Base-by-base conservation (phyloP, 148 eudicot genomes). In the Fagopyrum homotropicum region DNA sequence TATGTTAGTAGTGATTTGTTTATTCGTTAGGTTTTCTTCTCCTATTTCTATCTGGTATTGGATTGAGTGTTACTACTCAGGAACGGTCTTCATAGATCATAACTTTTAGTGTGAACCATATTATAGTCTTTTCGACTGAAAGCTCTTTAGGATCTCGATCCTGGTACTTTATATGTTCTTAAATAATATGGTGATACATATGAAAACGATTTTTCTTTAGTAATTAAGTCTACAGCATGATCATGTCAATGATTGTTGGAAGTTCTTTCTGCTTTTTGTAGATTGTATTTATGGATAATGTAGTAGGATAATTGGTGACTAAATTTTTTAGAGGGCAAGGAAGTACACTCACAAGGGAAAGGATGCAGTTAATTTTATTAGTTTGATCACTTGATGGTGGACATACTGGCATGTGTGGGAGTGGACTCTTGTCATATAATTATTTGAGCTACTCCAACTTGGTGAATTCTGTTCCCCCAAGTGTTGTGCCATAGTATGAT, bases 351-450 rank as follows among this genome's bases (percentile, higher is more conserved):
- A 26, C 66, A 60, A 60, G 5, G 66, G 66, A 61, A 61, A 61
- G 16, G 14, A 63, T 19, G 29, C 2, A 29, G 14, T 30, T 63
- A 0, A 35, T 63, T 30, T 10, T 63, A 60, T 26, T 9, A 11
- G 69, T 63, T 63, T 63, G 69, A 63, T 63, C 35, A 29, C 40
- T 35, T 2, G 40, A 35, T 35, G 40, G 40, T 35, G 40, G 40
- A 15, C 14, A 4, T 63, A 6, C 44, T 30, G 15, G 69, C 44
- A 59, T 59, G 69, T 63, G 44, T 11, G 11, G 40, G 40, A 35
- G 69, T 63, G 69, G 69, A 63, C 69, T 10, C 69, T 63, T 63
- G 69, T 63, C 15, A 61, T 61, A 9, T 29, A 63, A 63, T 11
- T 63, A 11, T 63, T 30, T 63, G 69, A 30, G 64, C 64, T 9